These are phyloP conservation scores for Ophiocordyceps australis DNA, from an alignment of 2,329 filamentous ascomycete genomes.

Conservation along the genomic window DNA sequence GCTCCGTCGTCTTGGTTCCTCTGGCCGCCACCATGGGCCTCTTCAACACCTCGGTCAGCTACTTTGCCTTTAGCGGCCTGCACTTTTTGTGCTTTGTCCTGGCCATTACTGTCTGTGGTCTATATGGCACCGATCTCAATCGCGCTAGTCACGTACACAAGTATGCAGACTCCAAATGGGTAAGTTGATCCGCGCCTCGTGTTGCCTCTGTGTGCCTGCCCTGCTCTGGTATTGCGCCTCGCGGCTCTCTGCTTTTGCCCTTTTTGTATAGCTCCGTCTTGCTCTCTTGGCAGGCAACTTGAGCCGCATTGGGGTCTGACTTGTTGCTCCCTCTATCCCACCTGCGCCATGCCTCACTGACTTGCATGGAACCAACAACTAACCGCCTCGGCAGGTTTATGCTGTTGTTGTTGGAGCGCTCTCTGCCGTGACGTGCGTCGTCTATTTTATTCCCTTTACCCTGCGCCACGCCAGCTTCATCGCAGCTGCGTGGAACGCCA, in stretches of 20 bases:
- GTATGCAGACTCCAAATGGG: slow-evolving; percentile 51
- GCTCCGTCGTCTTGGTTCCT: no score
- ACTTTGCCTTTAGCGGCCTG: slow-evolving; percentile 39
- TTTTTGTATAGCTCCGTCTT: no score
- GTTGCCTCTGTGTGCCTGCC: background rate
- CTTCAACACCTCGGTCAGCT: no score
- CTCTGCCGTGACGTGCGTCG: slow-evolving; percentile 41
- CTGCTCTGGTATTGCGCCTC: no score
- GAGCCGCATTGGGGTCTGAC: no score
- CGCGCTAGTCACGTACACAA: slow-evolving; percentile 27
- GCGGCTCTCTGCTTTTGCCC: no score
- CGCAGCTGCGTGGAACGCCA: slow-evolving; percentile 48
- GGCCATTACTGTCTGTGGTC: slow-evolving; percentile 56
- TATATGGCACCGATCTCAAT: slow-evolving; percentile 57
- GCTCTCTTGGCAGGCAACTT: no score
- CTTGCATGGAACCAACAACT: background rate
- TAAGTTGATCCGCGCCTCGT: slow-evolving; percentile 13
- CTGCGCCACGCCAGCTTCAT: slow-evolving; percentile 25
- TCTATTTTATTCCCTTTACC: slow-evolving; percentile 49
- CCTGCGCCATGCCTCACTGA: no score
- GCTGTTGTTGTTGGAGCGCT: slow-evolving; percentile 53
- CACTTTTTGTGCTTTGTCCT: slow-evolving; percentile 63
- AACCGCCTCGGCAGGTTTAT: slow-evolving; percentile 31
- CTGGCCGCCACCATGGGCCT: no score
- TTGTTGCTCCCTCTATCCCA: no score